Conservation (phyloP, 208 protist species). For the Trypanosoma vivax region DNA sequence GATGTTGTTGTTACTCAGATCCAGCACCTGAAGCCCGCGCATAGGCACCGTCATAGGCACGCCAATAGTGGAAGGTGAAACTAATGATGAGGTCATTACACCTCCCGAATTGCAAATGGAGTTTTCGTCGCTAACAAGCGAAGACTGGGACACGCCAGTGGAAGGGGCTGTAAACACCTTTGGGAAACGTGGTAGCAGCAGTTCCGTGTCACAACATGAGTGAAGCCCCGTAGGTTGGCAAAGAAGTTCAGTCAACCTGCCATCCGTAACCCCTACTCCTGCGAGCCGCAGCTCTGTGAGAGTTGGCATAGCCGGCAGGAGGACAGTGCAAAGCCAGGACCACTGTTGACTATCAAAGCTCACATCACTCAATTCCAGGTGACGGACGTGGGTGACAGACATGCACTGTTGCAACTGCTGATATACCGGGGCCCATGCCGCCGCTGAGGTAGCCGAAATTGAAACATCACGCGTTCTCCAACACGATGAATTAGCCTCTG, state of each 20-base stretch:
- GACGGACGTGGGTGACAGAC: constrained; percentile 13
- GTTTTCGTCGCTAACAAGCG: too few relatives aligned
- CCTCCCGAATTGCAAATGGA: neutral
- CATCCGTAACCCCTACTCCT: constrained; percentile 55
- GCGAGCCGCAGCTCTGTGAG: constrained; percentile 41
- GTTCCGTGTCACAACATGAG: neutral
- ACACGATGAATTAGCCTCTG: neutral
- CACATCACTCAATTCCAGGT: constrained; percentile 45
- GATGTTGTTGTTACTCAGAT: constrained; percentile 62
- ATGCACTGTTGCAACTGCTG: constrained; percentile 2
- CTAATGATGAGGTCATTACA: neutral
- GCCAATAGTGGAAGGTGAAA: neutral
- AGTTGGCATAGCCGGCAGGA: constrained; percentile 46
- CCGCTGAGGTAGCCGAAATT: neutral
- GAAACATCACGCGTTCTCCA: neutral
- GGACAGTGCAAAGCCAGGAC: constrained; percentile 49
- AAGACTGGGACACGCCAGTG: neutral
- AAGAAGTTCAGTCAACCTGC: constrained; percentile 33
- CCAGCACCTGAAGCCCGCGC: constrained; percentile 42
- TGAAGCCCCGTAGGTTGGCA: constrained; percentile 20
- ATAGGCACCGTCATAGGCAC: constrained; percentile 4
- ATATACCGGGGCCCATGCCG: constrained; percentile 7
- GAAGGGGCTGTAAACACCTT: neutral
- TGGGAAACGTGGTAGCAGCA: neutral
- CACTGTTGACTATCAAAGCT: constrained; percentile 45